Percentiles rank a stretch among this genome's conserved stretches.
These are phyloP conservation scores for Candida tunisiensis DNA, from an alignment of 1,139 yeast genomes.

Conservation along the genomic window DNA sequence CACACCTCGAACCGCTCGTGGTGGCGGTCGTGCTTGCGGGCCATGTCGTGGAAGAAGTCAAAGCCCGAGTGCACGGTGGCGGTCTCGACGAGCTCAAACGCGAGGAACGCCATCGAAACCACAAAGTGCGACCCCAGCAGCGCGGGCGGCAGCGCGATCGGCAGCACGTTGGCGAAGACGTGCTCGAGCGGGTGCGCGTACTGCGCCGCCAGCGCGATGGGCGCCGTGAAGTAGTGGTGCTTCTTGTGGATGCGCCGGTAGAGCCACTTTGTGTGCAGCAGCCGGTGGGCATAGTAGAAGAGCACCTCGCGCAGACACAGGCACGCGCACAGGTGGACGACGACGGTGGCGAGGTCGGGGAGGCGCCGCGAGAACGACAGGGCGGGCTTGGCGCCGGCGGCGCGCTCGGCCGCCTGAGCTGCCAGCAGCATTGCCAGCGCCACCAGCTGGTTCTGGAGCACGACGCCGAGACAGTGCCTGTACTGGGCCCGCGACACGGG, in stretches of 20 bases:
- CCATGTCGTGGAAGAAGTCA: constrained; percentile 7
- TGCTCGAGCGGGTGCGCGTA: constrained; percentile 95
- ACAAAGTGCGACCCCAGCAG: constrained; percentile 7
- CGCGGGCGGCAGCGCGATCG: too few relatives aligned
- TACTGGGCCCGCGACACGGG: not conserved
- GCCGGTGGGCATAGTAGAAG: constrained; percentile 80
- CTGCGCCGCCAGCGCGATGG: constrained; percentile 91
- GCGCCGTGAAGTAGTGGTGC: constrained; percentile 95
- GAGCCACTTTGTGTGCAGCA: constrained; percentile 69
- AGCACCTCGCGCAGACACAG: too few relatives aligned
- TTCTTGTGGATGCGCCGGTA: constrained; percentile 88
- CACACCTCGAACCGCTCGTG: constrained; percentile 12
- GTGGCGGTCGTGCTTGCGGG: constrained; percentile 10
- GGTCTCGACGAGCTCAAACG: constrained; percentile 8
- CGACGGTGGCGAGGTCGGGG: too few relatives aligned
- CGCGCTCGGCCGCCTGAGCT: too few relatives aligned
- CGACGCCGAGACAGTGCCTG: not conserved
- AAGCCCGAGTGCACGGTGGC: constrained; percentile 10
- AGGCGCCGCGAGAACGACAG: too few relatives aligned
- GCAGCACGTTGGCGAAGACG: constrained; percentile 56
- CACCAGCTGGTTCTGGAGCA: not conserved
- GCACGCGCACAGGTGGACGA: too few relatives aligned
- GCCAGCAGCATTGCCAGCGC: too few relatives aligned
- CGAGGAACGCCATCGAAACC: constrained; percentile 7
- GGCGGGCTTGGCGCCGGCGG: too few relatives aligned